phyloP scores from a whole-genome alignment of 83 land plant species.

The Picea abies region DNA sequence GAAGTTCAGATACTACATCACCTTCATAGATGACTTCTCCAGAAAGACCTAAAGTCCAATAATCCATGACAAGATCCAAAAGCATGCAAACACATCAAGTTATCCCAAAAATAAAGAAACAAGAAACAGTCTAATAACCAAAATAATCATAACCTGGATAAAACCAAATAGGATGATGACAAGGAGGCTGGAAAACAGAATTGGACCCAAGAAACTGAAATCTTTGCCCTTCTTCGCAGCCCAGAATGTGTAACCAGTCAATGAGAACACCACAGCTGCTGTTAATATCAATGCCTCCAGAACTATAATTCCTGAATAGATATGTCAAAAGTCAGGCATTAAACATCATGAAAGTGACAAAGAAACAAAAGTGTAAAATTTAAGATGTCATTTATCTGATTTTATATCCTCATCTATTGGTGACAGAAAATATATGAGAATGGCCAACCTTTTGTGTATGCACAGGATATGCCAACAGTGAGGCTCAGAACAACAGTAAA shows the following conservation, averaged over 20 bases:
- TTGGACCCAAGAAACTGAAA: slow-evolving; percentile 79
- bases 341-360: neutral
- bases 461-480: slow-evolving; percentile 84
- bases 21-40: too few relatives aligned
- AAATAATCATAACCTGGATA: slow-evolving; percentile 62
- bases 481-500: slow-evolving; percentile 85
- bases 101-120: neutral
- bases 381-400: slow-evolving; percentile 5
- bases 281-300: slow-evolving; percentile 82
- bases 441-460: slow-evolving; percentile 75
- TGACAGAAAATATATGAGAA: neutral
- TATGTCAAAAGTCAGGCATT: neutral
- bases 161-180: slow-evolving; percentile 63
- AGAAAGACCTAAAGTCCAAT: neutral
- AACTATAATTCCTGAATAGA: slow-evolving; percentile 66
- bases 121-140: neutral
- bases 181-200: slow-evolving; percentile 60
- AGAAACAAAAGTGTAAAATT: neutral
- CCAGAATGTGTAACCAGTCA: slow-evolving; percentile 90
- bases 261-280: slow-evolving; percentile 56
- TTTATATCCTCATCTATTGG: neutral
- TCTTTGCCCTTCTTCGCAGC: slow-evolving; percentile 84
- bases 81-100: neutral
- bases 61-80: neutral
- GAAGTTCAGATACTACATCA: too few relatives aligned